phyloP scores from a whole-genome alignment of 441 rosid genomes.

The Brassica balearica region DNA sequence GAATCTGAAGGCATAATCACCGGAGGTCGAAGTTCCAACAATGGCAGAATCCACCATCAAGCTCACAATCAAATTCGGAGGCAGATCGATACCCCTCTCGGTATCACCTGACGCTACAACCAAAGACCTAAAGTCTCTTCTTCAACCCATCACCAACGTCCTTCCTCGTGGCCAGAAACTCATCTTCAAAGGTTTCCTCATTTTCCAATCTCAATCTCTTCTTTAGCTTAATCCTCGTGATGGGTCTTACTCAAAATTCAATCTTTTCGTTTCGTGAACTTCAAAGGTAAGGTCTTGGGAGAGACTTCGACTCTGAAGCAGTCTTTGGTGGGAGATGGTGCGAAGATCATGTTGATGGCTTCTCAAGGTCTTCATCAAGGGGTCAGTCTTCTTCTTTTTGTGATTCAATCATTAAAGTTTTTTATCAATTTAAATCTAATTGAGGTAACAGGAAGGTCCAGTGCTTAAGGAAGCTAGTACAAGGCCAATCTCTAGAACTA shows the following conservation, averaged over 20 bases:
- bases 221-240: neutral
- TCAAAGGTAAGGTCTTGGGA: slow-evolving; percentile 71
- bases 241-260: slow-evolving; percentile 1
- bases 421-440: neutral
- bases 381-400: slow-evolving; percentile 48
- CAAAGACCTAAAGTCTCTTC: slow-evolving; percentile 71
- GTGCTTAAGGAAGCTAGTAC: slow-evolving; percentile 65
- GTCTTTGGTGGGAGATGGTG: slow-evolving; percentile 69
- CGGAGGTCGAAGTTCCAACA: slow-evolving; percentile 39
- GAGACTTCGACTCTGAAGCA: slow-evolving; percentile 69
- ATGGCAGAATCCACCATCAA: slow-evolving; percentile 41
- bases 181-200: slow-evolving; percentile 73
- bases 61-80: slow-evolving; percentile 73
- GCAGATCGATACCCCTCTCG: slow-evolving; percentile 64
- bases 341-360: slow-evolving; percentile 88
- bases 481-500: slow-evolving; percentile 57
- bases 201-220: neutral
- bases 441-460: slow-evolving; percentile 69
- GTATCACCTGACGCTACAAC: slow-evolving; percentile 55
- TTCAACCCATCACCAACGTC: slow-evolving; percentile 86
- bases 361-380: slow-evolving; percentile 94
- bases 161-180: slow-evolving; percentile 96
- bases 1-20: too few relatives aligned
- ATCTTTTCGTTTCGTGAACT: slow-evolving; percentile 11
- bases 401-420: neutral